These are phyloP conservation scores for Lojkania enalia DNA, from an alignment of 2,329 filamentous ascomycete species.

Conservation along the genomic window DNA sequence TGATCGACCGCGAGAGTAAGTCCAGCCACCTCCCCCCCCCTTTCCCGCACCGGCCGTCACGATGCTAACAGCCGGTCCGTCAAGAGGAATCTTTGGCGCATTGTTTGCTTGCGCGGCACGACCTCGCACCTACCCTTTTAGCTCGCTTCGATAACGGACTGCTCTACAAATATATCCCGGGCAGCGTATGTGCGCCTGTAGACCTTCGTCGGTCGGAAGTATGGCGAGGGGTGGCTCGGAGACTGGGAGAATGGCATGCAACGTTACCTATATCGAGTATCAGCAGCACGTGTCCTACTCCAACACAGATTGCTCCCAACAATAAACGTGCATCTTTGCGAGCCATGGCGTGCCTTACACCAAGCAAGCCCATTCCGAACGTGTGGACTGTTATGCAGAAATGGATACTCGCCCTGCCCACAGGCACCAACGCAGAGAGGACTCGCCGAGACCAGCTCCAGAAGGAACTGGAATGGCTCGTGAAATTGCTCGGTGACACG, in stretches of 20 bases:
- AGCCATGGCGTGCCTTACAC: constrained; percentile 51
- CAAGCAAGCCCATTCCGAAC: constrained; percentile 76
- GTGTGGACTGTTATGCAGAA: constrained; percentile 95
- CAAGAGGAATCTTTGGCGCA: constrained; percentile 69
- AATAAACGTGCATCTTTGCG: constrained; percentile 43
- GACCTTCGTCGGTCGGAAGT: constrained; percentile 77
- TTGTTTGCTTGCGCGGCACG: constrained; percentile 79
- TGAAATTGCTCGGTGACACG: constrained; percentile 72
- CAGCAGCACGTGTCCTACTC: constrained; percentile 45
- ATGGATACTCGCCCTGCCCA: constrained; percentile 87
- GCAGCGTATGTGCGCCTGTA: constrained; percentile 75
- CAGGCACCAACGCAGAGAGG: constrained; percentile 68
- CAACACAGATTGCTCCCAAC: constrained; percentile 32
- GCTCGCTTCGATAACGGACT: constrained; percentile 96
- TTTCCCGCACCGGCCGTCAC: too few species aligned
- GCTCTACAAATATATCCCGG: constrained; percentile 87
- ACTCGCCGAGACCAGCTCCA: constrained; percentile 70
- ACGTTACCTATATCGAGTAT: constrained; percentile 60
- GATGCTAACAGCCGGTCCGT: constrained; percentile 16
- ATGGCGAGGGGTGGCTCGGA: constrained; percentile 79
- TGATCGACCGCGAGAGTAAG: constrained; percentile 93
- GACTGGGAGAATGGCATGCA: constrained; percentile 93
- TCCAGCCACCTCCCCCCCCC: constrained; percentile 11
- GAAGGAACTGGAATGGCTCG: constrained; percentile 71
- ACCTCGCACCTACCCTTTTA: constrained; percentile 82